Evolutionary conservation across 2,329 filamentous ascomycete species (phyloP).

Genomic region (Aspergillus pseudoglaucus): DNA sequence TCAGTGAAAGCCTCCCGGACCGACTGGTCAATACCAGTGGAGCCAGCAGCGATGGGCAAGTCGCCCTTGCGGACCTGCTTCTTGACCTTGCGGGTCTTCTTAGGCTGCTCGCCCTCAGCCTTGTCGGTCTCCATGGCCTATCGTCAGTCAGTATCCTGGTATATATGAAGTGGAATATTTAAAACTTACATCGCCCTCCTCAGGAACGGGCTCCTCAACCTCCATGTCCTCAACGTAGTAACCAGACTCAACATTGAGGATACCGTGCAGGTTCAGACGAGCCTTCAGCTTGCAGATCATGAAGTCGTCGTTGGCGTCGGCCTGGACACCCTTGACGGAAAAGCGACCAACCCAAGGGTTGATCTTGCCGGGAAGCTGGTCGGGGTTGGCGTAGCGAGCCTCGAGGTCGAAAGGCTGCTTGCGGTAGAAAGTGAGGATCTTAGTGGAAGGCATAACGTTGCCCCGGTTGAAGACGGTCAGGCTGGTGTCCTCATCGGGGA

Average conservation of each 20-base stretch:
- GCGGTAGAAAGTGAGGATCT: constrained; percentile 98
- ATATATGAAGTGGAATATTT: neutral
- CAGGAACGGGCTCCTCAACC: constrained; percentile 85
- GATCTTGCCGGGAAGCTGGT: constrained; percentile 77
- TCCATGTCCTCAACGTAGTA: constrained; percentile 99
- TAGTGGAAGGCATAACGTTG: constrained; percentile 94
- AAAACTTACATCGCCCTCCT: constrained; percentile 52
- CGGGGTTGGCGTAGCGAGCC: constrained; percentile 84
- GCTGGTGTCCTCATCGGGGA: constrained; percentile 96
- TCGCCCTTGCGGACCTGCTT: constrained; percentile 99
- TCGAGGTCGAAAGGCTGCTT: constrained; percentile 97
- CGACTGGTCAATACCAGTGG: constrained; percentile 66
- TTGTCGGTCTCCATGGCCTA: constrained; percentile 82
- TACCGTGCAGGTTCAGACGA: constrained; percentile 88
- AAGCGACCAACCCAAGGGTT: constrained; percentile 96
- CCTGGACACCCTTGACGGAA: constrained; percentile 95
- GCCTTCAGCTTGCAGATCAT: constrained; percentile 99
- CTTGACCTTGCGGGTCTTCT: constrained; percentile 93
- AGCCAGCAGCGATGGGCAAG: constrained; percentile 77
- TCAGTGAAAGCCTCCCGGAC: constrained; percentile 65
- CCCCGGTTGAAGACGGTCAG: constrained; percentile 96
- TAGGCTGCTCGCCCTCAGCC: constrained; percentile 58
- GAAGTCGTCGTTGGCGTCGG: constrained; percentile 88
- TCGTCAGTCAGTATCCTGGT: constrained; percentile 16
- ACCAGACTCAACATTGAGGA: constrained; percentile 91